Percentiles rank a stretch among this genome's conserved stretches.
Evolutionary conservation across 2,329 filamentous ascomycete genomes (phyloP).

Genomic region (Fusarium illudens): DNA sequence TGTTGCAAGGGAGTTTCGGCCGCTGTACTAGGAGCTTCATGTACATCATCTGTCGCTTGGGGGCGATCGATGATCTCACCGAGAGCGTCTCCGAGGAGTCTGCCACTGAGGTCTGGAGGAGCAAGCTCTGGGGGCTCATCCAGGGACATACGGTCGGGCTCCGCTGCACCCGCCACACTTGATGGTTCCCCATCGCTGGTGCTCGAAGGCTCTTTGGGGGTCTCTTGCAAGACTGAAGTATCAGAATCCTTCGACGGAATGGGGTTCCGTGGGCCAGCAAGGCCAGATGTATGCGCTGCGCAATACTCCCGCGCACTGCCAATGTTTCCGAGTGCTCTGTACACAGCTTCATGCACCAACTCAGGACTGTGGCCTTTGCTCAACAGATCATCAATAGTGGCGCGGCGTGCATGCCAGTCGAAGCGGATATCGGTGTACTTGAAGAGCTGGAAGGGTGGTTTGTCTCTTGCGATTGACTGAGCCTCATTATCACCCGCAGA

Average conservation of each 20-base stretch:
- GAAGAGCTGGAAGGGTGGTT: constrained; percentile 54
- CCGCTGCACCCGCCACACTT: constrained; percentile 36
- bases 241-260: constrained; percentile 69
- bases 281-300: constrained; percentile 64
- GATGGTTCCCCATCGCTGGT: constrained; percentile 36
- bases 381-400: constrained; percentile 46
- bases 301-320: constrained; percentile 78
- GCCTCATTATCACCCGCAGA: constrained; percentile 80
- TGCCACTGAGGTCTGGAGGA: constrained; percentile 36
- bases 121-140: constrained; percentile 45
- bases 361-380: constrained; percentile 57
- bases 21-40: constrained; percentile 32
- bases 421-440: constrained; percentile 56
- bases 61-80: constrained; percentile 42
- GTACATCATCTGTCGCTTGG: constrained; percentile 31
- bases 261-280: constrained; percentile 70
- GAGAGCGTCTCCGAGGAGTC: constrained; percentile 41
- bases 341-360: constrained; percentile 80
- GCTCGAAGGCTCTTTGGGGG: constrained; percentile 20
- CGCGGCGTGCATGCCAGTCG: constrained; percentile 52
- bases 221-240: constrained; percentile 44
- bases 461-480: constrained; percentile 68
- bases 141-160: constrained; percentile 51
- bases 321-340: constrained; percentile 76
- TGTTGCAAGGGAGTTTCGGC: constrained; percentile 26